Evolutionary conservation across 73 alveolate genomes (phyloP).

Genomic region (Paramecium tetraurelia): DNA sequence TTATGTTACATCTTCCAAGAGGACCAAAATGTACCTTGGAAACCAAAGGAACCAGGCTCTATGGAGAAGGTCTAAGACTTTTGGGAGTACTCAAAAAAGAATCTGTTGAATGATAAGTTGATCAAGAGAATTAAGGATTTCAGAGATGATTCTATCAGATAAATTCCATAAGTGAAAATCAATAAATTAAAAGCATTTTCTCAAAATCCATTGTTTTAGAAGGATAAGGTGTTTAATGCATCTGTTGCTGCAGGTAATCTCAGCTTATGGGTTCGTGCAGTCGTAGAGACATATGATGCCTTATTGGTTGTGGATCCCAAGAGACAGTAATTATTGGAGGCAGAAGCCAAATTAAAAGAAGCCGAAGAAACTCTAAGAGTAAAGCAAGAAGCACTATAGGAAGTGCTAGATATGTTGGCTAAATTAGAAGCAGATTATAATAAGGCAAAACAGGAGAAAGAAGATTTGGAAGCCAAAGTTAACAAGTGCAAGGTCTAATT

Average conservation of each 20-base stretch:
- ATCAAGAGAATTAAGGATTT: conserved; percentile 43
- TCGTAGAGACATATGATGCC: conserved; percentile 64
- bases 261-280: conserved; percentile 91
- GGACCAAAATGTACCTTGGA: conserved; percentile 43
- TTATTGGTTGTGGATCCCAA: conserved; percentile 98
- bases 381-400: conserved; percentile 86
- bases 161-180: conserved; percentile 66
- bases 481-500: conserved; percentile 92
- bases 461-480: conserved; percentile 91
- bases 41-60: conserved; percentile 60
- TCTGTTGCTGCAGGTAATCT: conserved; percentile 86
- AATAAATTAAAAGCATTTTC: conserved; percentile 69
- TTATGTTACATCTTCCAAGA: conserved; percentile 56
- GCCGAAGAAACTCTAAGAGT: conserved; percentile 90
- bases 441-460: conserved; percentile 92
- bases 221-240: conserved; percentile 71
- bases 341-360: conserved; percentile 89
- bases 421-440: conserved; percentile 91
- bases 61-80: conserved; percentile 60
- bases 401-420: conserved; percentile 79
- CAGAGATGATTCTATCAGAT: conserved; percentile 34
- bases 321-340: conserved; percentile 94
- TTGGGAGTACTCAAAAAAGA: conserved; percentile 64
- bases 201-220: conserved; percentile 70
- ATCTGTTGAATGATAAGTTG: conserved; percentile 46